Conservation (phyloP, 192 early-diverging fungal genomes). For the Coemansia sp. region DNA sequence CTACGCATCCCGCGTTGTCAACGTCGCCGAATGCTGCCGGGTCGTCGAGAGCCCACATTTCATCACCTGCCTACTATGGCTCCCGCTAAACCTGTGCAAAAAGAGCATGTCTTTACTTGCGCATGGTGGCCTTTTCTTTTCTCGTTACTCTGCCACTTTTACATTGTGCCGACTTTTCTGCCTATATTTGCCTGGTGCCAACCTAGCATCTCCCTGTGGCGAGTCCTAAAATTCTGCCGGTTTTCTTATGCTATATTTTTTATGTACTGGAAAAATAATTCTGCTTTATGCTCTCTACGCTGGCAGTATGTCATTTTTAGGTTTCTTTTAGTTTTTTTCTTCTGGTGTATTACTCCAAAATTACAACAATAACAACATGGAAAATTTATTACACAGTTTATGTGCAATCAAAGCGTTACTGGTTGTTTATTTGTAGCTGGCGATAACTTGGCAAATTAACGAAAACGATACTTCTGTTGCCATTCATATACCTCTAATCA, state of each 20-base stretch:
- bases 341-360: not conserved
- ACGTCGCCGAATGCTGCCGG: constrained; percentile 2
- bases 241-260: constrained; percentile 1
- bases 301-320: constrained; percentile 2
- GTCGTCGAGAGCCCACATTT: constrained; percentile 5
- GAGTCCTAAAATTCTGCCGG: no score
- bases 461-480: no score
- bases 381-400: no score
- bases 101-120: not conserved
- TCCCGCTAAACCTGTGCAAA: not conserved
- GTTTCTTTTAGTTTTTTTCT: not conserved
- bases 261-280: not conserved
- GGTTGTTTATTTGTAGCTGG: no score
- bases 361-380: not conserved
- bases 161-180: not conserved
- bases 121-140: not conserved
- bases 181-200: no score
- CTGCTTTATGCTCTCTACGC: not conserved
- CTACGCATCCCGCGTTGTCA: not conserved
- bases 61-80: constrained; percentile 5
- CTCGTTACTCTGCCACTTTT: constrained; percentile 3
- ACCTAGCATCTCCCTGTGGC: no score
- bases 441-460: no score
- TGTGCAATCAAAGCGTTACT: no score
- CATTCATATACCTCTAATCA: no score